phyloP scores from a whole-genome alignment of 352 stramenopile genomes.

The Phytophthora ramorum region DNA sequence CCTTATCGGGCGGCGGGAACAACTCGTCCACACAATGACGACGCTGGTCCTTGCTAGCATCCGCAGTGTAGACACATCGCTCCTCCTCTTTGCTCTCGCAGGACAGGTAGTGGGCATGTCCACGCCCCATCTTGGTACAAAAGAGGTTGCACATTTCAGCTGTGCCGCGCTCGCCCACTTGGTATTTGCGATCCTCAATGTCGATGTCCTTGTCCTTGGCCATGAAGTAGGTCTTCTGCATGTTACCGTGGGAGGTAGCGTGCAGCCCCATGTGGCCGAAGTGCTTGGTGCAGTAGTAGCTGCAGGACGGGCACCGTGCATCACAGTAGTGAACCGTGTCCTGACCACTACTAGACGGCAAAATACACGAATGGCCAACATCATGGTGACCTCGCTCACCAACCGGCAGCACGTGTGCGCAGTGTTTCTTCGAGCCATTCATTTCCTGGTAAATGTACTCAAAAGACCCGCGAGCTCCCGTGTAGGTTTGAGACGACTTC shows the following conservation, averaged over 20 bases:
- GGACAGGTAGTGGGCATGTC: slow-evolving; percentile 42
- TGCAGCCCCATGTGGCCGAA: slow-evolving; percentile 58
- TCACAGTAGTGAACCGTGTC: slow-evolving; percentile 60
- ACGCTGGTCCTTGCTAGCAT: slow-evolving; percentile 28
- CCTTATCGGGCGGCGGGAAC: slow-evolving; percentile 20
- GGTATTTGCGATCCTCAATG: slow-evolving; percentile 44
- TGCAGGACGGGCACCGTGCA: slow-evolving; percentile 58
- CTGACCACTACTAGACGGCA: slow-evolving; percentile 13
- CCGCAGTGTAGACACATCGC: slow-evolving; percentile 35
- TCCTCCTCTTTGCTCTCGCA: slow-evolving; percentile 24
- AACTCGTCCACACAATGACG: slow-evolving; percentile 41
- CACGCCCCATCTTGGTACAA: slow-evolving; percentile 43
- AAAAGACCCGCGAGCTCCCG: slow-evolving; percentile 51
- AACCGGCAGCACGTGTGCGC: slow-evolving; percentile 36
- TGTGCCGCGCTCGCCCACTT: slow-evolving; percentile 40
- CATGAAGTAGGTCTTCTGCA: slow-evolving; percentile 70
- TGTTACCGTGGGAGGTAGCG: slow-evolving; percentile 70
- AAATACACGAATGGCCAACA: slow-evolving; percentile 46
- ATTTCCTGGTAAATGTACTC: slow-evolving; percentile 74
- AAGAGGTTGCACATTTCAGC: slow-evolving; percentile 60
- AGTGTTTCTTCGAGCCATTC: slow-evolving; percentile 70
- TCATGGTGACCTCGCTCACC: slow-evolving; percentile 43
- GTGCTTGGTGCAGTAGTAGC: slow-evolving; percentile 69
- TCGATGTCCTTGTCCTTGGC: slow-evolving; percentile 60
- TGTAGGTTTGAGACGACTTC: slow-evolving; percentile 55